phyloP scores from a whole-genome alignment of 306 rosid species.

The Pueraria montana region DNA sequence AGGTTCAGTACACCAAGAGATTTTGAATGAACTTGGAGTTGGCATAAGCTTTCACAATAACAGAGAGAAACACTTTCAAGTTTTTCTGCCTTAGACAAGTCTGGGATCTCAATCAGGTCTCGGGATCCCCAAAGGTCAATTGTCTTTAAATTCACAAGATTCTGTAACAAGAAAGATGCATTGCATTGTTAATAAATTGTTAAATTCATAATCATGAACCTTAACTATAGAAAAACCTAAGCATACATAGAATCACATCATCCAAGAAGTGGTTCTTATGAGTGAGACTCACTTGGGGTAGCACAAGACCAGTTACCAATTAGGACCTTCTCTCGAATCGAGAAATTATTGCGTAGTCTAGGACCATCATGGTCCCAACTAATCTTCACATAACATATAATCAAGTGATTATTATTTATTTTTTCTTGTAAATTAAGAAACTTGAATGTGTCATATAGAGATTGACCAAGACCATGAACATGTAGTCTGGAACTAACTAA shows the following conservation, averaged over 20 bases:
- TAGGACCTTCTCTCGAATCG: background rate
- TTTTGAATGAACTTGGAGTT: conserved; percentile 13
- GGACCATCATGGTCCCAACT: background rate
- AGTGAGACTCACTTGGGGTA: background rate
- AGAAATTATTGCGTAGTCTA: no score
- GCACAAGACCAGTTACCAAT: background rate
- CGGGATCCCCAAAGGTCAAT: conserved; percentile 10
- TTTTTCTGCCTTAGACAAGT: conserved; percentile 32
- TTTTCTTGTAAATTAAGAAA: no score
- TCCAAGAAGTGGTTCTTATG: background rate
- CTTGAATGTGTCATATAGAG: no score
- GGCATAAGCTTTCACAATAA: background rate
- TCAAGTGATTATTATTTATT: no score
- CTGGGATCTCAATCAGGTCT: conserved; percentile 27
- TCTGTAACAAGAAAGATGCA: conserved; percentile 16
- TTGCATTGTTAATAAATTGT: no score
- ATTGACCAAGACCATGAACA: no score
- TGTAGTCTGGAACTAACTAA: no score
- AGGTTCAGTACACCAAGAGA: background rate
- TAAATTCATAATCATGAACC: background rate
- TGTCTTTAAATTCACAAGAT: background rate
- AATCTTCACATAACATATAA: no score
- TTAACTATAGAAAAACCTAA: background rate
- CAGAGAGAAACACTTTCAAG: background rate
- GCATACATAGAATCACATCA: background rate